Conservation (phyloP, 306 rosid genomes). For the Trichosanthes cucumerina region DNA sequence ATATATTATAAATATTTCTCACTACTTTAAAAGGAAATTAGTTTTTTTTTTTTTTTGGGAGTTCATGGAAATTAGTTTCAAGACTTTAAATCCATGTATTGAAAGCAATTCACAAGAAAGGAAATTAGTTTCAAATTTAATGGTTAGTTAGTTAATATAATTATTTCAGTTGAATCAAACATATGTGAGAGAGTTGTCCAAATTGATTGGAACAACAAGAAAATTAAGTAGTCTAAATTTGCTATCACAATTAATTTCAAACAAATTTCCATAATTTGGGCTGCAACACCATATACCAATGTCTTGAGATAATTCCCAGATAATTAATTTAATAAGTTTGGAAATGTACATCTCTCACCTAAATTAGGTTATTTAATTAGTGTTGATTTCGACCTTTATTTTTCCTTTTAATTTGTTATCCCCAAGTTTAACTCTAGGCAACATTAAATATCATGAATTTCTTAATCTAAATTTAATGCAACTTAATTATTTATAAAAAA, state of each 20-base stretch:
- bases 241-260: neutral
- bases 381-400: neutral
- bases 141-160: neutral
- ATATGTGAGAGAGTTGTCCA: neutral
- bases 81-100: neutral
- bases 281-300: neutral
- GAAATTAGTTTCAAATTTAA: neutral
- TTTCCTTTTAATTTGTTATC: neutral
- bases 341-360: constrained; percentile 17
- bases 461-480: neutral
- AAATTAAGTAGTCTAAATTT: neutral
- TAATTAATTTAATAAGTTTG: neutral
- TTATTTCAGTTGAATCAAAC: neutral
- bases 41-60: too few species aligned
- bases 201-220: neutral
- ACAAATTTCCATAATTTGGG: neutral
- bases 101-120: neutral
- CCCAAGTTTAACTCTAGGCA: neutral
- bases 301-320: neutral
- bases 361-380: neutral
- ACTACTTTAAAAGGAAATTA: neutral
- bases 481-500: neutral
- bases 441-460: neutral
- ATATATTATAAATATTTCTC: neutral
- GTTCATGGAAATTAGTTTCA: neutral